Conservation (phyloP, 2,329 filamentous ascomycete genomes). For the Tolypocladium ophioglossoides region DNA sequence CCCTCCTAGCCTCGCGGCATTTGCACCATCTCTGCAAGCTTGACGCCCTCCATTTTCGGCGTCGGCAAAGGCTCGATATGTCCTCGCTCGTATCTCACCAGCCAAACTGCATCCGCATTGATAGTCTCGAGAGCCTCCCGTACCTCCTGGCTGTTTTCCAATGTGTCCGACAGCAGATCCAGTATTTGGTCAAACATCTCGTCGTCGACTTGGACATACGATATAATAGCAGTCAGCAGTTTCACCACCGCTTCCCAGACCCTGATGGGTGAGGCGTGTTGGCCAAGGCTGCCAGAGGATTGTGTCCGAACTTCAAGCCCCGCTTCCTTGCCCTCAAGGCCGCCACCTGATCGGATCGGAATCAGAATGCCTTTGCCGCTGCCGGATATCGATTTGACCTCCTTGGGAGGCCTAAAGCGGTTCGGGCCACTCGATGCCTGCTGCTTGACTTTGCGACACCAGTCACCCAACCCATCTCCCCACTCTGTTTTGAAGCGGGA, state of each 20-base stretch:
- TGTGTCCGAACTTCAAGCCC: constrained; percentile 3
- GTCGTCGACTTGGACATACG: constrained; percentile 54
- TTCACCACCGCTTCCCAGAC: constrained; percentile 53
- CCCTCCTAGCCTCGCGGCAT: constrained; percentile 4
- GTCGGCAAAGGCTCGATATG: constrained; percentile 22
- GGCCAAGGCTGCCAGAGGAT: constrained; percentile 33
- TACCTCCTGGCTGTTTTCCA: constrained; percentile 36
- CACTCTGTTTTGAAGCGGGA: constrained; percentile 67
- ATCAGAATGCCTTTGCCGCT: constrained; percentile 17
- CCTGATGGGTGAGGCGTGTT: constrained; percentile 50
- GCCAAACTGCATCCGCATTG: constrained; percentile 71
- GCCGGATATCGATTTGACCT: neutral
- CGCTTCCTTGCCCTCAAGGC: constrained; percentile 8
- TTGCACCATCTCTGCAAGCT: constrained; percentile 22
- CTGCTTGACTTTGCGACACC: constrained; percentile 33
- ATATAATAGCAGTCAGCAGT: constrained; percentile 50
- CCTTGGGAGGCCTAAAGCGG: constrained; percentile 1
- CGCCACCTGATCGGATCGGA: constrained; percentile 16
- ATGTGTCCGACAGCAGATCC: constrained; percentile 43
- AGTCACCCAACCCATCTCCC: constrained; percentile 41
- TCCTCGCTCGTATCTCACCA: constrained; percentile 43
- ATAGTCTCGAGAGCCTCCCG: constrained; percentile 48
- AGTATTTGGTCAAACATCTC: constrained; percentile 63
- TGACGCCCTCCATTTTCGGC: constrained; percentile 31
- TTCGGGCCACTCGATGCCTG: constrained; percentile 19